Conservation (phyloP, 2,329 filamentous ascomycete species). For the Trichoderma harzianum region DNA sequence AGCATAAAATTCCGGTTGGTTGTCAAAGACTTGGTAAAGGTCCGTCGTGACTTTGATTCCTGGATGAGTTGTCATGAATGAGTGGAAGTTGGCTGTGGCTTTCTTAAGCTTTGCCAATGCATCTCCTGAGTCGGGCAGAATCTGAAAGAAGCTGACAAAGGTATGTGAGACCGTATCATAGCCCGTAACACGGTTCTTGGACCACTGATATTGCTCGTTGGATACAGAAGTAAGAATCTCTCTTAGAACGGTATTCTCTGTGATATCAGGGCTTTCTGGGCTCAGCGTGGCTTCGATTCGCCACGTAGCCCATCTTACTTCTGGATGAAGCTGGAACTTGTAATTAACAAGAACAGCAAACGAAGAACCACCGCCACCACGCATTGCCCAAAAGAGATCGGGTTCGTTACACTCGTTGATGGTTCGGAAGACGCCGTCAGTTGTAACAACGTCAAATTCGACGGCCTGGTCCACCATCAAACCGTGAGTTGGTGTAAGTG, state of each 20-base stretch:
- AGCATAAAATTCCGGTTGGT: not conserved
- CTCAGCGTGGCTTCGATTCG: not conserved
- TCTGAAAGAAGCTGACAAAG: not conserved
- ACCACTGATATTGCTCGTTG: not conserved
- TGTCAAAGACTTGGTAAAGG: not conserved
- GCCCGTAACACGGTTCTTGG: not conserved
- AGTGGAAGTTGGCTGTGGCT: not conserved
- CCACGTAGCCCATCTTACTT: not conserved
- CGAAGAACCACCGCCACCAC: not conserved
- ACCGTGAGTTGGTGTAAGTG: not conserved
- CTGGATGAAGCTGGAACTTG: not conserved
- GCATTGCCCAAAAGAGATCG: not conserved
- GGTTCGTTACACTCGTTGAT: not conserved
- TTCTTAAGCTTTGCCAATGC: not conserved
- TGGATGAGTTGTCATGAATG: not conserved
- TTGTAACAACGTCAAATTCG: not conserved
- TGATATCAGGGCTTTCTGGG: not conserved
- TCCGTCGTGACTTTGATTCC: not conserved
- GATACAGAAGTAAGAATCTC: not conserved
- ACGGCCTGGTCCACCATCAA: not conserved
- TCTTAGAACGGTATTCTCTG: not conserved
- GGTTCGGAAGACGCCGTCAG: not conserved
- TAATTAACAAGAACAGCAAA: not conserved
- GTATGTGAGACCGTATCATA: not conserved
- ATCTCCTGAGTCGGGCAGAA: not conserved